Conservation (phyloP, 495 filamentous ascomycete genomes). For the Podospora comata region DNA sequence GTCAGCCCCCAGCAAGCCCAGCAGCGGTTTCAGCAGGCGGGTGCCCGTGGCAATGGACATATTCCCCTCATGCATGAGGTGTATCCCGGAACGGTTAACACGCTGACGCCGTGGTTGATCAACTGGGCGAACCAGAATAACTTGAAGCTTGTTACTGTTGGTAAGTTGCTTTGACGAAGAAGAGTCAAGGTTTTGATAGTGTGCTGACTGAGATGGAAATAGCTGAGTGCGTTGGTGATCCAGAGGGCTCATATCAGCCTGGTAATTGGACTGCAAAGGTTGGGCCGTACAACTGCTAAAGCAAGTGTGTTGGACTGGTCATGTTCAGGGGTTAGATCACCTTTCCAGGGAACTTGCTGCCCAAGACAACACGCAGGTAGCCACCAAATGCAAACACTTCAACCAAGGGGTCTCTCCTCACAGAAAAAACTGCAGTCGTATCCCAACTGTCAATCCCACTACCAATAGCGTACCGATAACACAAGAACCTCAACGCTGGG, state of each 20-base stretch:
- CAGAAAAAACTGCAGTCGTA: background rate
- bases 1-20: slow-evolving; percentile 42
- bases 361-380: too few species aligned
- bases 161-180: slow-evolving; percentile 26
- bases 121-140: slow-evolving; percentile 52
- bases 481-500: background rate
- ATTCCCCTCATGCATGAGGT: slow-evolving; percentile 58
- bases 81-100: slow-evolving; percentile 46
- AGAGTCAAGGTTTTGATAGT: background rate
- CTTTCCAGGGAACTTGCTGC: too few species aligned
- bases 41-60: slow-evolving; percentile 47
- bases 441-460: background rate
- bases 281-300: slow-evolving; percentile 26
- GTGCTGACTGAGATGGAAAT: slow-evolving; percentile 20
- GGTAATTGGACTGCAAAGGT: slow-evolving; percentile 36
- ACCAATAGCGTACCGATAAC: background rate
- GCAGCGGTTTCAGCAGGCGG: slow-evolving; percentile 43
- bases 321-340: too few species aligned
- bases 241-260: slow-evolving; percentile 42
- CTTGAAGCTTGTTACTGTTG: slow-evolving; percentile 52
- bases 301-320: background rate
- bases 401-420: too few species aligned
- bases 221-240: slow-evolving; percentile 53
- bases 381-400: too few species aligned
- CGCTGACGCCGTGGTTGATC: slow-evolving; percentile 50